Conservation (phyloP, 352 stramenopile genomes). For the Thalassiosira mediterranea region DNA sequence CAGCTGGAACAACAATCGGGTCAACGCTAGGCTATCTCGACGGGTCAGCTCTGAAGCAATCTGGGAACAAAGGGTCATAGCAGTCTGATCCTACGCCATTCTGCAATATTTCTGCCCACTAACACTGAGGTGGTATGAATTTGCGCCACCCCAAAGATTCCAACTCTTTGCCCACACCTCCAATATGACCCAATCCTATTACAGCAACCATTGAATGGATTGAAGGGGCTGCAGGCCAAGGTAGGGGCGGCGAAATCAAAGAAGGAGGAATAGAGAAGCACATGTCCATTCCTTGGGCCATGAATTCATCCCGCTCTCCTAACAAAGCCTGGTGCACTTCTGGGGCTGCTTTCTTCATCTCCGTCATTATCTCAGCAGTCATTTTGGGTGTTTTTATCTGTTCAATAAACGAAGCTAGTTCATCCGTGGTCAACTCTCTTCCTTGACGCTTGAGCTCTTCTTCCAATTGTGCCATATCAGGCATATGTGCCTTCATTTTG, state of each 20-base stretch:
- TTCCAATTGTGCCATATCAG: slow-evolving; percentile 34
- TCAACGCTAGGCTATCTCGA: slow-evolving; percentile 55
- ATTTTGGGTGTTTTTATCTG: slow-evolving; percentile 45
- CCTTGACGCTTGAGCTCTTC: slow-evolving; percentile 10
- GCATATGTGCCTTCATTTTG: slow-evolving; percentile 34
- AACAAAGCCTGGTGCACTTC: slow-evolving; percentile 43
- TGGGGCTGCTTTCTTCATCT: slow-evolving; percentile 35
- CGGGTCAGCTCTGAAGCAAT: slow-evolving; percentile 45
- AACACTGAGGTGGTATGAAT: slow-evolving; percentile 19
- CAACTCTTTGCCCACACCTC: slow-evolving; percentile 43
- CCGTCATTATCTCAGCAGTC: slow-evolving; percentile 39
- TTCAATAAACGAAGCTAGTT: slow-evolving; percentile 39
- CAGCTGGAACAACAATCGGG: slow-evolving; percentile 58
- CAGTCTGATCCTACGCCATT: background rate
- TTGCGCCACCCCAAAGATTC: slow-evolving; percentile 22
- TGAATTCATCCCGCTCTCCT: slow-evolving; percentile 40
- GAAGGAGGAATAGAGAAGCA: slow-evolving; percentile 16
- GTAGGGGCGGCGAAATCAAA: slow-evolving; percentile 3
- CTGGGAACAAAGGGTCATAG: slow-evolving; percentile 39
- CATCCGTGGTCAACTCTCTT: slow-evolving; percentile 28
- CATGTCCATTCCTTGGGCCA: slow-evolving; percentile 35
- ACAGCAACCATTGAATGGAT: slow-evolving; percentile 33
- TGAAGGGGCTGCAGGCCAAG: background rate
- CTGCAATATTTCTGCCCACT: background rate
- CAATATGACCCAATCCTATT: slow-evolving; percentile 36